Conservation (phyloP, 495 filamentous ascomycete genomes). For the Xanthoparmelia taractica region DNA sequence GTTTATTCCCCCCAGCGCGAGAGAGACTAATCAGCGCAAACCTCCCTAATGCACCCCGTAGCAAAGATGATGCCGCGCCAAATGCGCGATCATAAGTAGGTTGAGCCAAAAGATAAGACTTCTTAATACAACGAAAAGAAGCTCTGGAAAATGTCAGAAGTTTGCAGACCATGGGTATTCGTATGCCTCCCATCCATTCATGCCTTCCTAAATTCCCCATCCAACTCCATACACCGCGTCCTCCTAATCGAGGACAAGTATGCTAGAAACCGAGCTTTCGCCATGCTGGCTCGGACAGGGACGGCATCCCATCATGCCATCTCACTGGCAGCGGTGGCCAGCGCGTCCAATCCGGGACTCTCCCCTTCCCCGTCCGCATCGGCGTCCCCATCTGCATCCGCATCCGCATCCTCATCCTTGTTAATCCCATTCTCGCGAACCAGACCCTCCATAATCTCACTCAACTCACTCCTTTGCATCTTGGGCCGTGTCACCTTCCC, state of each 20-base stretch:
- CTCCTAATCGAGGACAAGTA: neutral
- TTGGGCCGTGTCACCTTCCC: conserved; percentile 9
- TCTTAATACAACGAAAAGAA: neutral
- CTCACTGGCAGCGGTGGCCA: conserved; percentile 24
- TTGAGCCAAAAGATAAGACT: neutral
- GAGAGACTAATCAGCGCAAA: neutral
- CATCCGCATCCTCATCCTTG: conserved; percentile 14
- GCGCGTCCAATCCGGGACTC: conserved; percentile 25
- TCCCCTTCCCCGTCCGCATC: conserved; percentile 26
- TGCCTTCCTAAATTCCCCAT: neutral
- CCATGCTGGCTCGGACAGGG: neutral
- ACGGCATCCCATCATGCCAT: conserved; percentile 10
- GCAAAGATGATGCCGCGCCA: neutral
- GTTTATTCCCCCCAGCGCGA: neutral
- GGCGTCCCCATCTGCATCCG: conserved; percentile 11
- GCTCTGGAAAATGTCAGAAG: neutral
- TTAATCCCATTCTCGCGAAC: conserved; percentile 1
- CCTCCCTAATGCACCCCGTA: neutral
- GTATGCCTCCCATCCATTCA: neutral
- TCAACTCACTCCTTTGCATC: conserved; percentile 20
- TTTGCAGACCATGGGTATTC: neutral
- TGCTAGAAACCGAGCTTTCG: neutral
- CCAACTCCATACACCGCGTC: neutral
- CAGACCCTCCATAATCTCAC: conserved; percentile 21
- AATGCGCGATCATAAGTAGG: neutral